Base-by-base conservation (phyloP, 805 yeast genomes). In the Spathaspora gorwiae region DNA sequence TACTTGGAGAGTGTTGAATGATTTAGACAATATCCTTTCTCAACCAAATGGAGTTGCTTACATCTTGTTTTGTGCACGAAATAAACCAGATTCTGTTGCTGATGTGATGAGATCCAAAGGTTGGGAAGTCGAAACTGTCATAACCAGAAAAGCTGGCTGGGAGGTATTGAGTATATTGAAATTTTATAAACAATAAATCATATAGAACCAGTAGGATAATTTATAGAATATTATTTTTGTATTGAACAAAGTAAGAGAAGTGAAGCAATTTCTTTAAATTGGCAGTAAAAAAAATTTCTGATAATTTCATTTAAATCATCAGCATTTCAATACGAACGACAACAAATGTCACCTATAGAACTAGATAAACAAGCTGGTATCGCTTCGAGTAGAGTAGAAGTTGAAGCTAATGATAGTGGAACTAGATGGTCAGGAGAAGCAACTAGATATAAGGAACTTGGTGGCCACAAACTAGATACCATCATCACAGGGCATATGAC, bases 141-240 rank as follows among this genome's bases (percentile, higher is more conserved):
- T 80, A 4, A 72, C 73, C 37, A 73, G 97, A 44, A 87, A 87
- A 56, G 96, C 97, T 1, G 98, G 98, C 0, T 90, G 98, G 97
- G 99, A 94, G 64, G 92, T 85, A 9, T 69, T 94, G 33, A 79
- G 87, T 45, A 84, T 92, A 7, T 80, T 84, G 64, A 73, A 81
- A 50, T 87, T 90, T 55, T 57, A 45, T 14, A 43, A 40, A 13
- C 26, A 19, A 5, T n/a, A n/a, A 2, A 15, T 26, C 19, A 15
- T 9, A 35, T 35, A 34, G 7, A 8, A 34, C 9, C n/a, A 14
- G 37, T 35, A 14, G 15, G n/a, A 19, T 19, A 19, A 19, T 19
- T 19, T 19, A 19, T 19, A 19, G 24, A 19, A 19, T 19, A 19
- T 14, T 9, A 15, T 19, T 9, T 35, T 13, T 12, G 37, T 10